These are phyloP conservation scores for Vitellaria paradoxa DNA, from an alignment of 179 eudicot genomes.

Conservation along the genomic window DNA sequence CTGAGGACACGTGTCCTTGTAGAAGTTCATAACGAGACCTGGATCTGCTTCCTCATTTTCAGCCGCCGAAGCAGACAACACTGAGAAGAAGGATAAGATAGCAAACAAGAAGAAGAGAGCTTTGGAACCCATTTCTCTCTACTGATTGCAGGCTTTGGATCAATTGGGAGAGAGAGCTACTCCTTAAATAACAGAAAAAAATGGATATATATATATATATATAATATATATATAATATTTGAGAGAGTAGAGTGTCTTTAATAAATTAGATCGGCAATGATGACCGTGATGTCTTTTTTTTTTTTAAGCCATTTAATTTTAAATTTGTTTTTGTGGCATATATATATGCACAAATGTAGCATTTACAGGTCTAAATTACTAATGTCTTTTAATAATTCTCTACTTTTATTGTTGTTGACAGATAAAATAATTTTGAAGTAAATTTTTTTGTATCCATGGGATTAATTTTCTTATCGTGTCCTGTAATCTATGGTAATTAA, in stretches of 20 bases:
- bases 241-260: neutral
- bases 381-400: too few relatives aligned
- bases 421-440: too few relatives aligned
- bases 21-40: slow-evolving; percentile 78
- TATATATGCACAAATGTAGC: too few relatives aligned
- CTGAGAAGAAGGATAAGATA: slow-evolving; percentile 28
- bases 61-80: slow-evolving; percentile 25
- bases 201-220: neutral
- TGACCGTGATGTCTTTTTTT: neutral
- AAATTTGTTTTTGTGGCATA: too few relatives aligned
- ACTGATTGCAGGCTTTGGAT: neutral
- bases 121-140: slow-evolving; percentile 44
- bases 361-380: too few relatives aligned
- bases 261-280: too few relatives aligned
- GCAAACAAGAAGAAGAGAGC: slow-evolving; percentile 38
- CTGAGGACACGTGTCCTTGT: slow-evolving; percentile 92
- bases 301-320: too few relatives aligned
- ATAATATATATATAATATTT: neutral
- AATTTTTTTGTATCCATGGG: too few relatives aligned
- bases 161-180: neutral
- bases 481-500: too few relatives aligned
- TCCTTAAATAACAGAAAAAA: slow-evolving; percentile 21
- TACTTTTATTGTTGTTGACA: too few relatives aligned
- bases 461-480: too few relatives aligned
- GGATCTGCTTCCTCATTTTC: slow-evolving; percentile 46